A percentile compares a stretch with the other conserved stretches of the same genome.
Evolutionary conservation across 1,284 basidiomycete species (phyloP).

Genomic region (Cerrena zonata): DNA sequence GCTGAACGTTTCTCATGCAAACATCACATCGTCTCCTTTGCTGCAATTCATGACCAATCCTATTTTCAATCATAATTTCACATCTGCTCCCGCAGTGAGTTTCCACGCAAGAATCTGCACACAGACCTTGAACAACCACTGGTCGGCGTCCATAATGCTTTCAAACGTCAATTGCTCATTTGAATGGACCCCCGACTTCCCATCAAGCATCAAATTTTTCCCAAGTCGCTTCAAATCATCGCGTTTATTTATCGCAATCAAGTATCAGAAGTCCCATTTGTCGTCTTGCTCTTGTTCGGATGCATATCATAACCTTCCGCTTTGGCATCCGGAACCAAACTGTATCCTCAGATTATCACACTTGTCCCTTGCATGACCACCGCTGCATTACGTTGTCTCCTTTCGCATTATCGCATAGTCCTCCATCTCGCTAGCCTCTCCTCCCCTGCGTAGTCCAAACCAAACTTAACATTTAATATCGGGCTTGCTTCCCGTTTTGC

Average conservation of each 20-base stretch:
- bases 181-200: too few relatives aligned
- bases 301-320: neutral
- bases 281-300: neutral
- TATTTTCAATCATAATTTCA: neutral
- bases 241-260: neutral
- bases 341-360: neutral
- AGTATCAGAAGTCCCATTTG: too few relatives aligned
- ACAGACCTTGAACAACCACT: too few relatives aligned
- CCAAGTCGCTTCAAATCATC: neutral
- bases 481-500: neutral
- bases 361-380: neutral
- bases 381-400: too few relatives aligned
- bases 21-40: neutral
- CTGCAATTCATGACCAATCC: neutral
- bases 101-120: neutral
- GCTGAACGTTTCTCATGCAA: constrained; percentile 7
- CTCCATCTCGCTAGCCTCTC: neutral
- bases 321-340: neutral
- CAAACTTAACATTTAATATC: neutral
- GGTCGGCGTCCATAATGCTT: too few relatives aligned
- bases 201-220: too few relatives aligned
- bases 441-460: neutral
- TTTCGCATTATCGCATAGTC: too few relatives aligned
- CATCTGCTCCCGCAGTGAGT: neutral
- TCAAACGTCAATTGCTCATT: too few relatives aligned